Base-by-base conservation (phyloP, 116 monocot species). In the Dioscorea cayenensis region DNA sequence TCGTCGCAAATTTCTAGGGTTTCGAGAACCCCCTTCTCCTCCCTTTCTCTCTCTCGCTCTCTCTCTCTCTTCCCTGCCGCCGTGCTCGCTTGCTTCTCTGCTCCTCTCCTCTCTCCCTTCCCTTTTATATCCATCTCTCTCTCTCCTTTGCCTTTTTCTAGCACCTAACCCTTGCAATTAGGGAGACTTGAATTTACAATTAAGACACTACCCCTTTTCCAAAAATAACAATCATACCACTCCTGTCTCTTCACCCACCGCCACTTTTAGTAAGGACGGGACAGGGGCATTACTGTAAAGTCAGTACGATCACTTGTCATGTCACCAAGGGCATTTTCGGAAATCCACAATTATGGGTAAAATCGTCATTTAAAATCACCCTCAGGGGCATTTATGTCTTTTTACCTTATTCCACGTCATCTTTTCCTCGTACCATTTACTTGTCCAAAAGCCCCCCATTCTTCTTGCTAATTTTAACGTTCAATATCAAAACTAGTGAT, bases 351-450 rank as follows among this genome's bases (percentile, higher is more conserved):
- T 1, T 13, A 32, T 27, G 32, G 65, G 35, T 27, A 23, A 9
- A 63, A 63, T 63, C 25, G 63, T 63, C 63, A 63, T 63, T 63
- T 27, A 1, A 21, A 0, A 2, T 14, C 55, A 16, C 55, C 14
- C 65, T 14, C 16, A 13, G 16, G 35, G 65, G 36, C 32, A 17
- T 32, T 65, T 35, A 3, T 19, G 35, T 65, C 28, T 23, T 65
- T 35, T 14, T 12, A 35, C 14, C 0, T n/a, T 21, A 21, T 3
- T 32, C 49, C 49, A 65, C 65, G 36, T 35, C 32, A 65, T 65
- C 65, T 19, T 3, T 65, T 65, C 65, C 65, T 65, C 65, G 65
- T 65, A 65, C 32, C 35, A 12, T 65, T 23, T 65, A 62, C 55
- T 55, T 16, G 12, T 5, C 55, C 55, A 55, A 55, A 55, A 55